Percentiles rank a stretch among this genome's conserved stretches.
These are phyloP conservation scores for Fusarium illudens DNA, from an alignment of 2,329 filamentous ascomycete species.

Conservation along the genomic window DNA sequence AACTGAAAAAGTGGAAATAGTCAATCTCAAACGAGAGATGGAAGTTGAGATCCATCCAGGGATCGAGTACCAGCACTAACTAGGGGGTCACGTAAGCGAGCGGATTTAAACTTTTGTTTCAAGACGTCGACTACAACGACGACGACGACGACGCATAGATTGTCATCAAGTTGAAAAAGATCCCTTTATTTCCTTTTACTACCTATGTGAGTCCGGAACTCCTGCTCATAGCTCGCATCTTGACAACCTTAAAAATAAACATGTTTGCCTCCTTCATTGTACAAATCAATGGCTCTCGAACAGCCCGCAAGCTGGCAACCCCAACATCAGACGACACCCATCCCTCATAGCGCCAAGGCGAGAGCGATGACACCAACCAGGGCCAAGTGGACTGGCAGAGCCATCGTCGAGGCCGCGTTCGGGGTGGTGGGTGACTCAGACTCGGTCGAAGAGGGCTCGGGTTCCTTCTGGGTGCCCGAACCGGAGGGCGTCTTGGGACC, in stretches of 20 bases:
- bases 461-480: slow-evolving; percentile 2
- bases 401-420: slow-evolving; percentile 26
- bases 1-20: neutral
- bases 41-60: no score
- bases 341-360: slow-evolving; percentile 19
- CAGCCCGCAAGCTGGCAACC: neutral
- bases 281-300: slow-evolving; percentile 10
- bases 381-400: slow-evolving; percentile 20
- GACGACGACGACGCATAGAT: no score
- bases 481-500: neutral
- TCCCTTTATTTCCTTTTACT: slow-evolving; percentile 16
- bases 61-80: no score
- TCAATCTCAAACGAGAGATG: neutral
- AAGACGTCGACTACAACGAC: neutral
- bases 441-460: slow-evolving; percentile 18
- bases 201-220: slow-evolving; percentile 7
- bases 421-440: slow-evolving; percentile 10
- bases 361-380: slow-evolving; percentile 24
- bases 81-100: neutral
- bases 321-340: neutral
- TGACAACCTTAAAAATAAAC: slow-evolving; percentile 7
- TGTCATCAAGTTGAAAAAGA: neutral
- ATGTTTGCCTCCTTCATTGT: slow-evolving; percentile 12
- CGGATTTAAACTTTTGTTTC: neutral
- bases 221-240: slow-evolving; percentile 8